Base-by-base conservation (phyloP, 148 eudicot species). In the Camellia granthamiana region DNA sequence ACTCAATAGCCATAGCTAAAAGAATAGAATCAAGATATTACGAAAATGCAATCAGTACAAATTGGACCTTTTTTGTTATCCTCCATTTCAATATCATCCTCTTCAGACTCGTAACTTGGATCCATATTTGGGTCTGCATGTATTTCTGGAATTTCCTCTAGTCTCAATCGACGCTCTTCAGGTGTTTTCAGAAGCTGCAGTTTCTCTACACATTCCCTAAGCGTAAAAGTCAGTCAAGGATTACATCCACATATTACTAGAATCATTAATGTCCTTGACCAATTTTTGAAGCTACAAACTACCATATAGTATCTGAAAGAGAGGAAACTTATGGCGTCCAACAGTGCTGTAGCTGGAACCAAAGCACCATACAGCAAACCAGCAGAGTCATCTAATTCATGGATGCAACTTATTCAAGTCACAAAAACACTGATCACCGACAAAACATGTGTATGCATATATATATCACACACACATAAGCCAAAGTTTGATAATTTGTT, bases 51-150 rank as follows among this genome's bases (percentile, higher is more conserved):
- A 65, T 62, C 58, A 71, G 52, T 46, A 84, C 5, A 59, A 43
- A 46, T 15, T 60, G 58, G 73, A 95, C 97, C 97, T 93, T 79
- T 87, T 89, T 85, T 90, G 66, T 67, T 88, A 60, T 86, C 86
- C 46, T 88, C 93, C 75, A 69, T 78, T 81, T 92, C 98, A 78
- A 85, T 87, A 75, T 88, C 89, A 74, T 92, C 88, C 11, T 93
- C 99, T 61, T 92, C 99, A 78, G 99, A 96, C 61, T 88, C 95
- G 70, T 87, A 83, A 77, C 85, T 88, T 52, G 98, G 99, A 87
- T 94, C 99, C 99, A 96, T 96, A 74, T 90, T 92, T 69, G 98
- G 99, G 89, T 96, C 99, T 51, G 92, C 92, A 79, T 92, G 98
- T 76, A 96, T 90, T 79, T 88, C 88, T 54, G 98, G 97, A 82